Base-by-base conservation (phyloP, 2,329 filamentous ascomycete genomes). In the Periconia digitata region DNA sequence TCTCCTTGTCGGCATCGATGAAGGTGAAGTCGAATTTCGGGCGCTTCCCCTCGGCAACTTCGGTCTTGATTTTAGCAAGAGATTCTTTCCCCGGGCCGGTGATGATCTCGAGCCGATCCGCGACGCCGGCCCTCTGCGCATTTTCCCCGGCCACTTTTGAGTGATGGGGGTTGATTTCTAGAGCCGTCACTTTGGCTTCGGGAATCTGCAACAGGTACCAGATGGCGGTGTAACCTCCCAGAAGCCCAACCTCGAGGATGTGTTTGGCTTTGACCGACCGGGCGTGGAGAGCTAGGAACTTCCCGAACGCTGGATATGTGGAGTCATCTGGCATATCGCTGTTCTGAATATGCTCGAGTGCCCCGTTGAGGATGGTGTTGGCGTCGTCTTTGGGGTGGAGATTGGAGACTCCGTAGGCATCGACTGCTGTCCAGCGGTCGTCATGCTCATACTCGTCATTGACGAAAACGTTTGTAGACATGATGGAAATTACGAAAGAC, bases 151-250 rank as follows among this genome's bases (percentile, higher is more conserved):
- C 77, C 1, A 82, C 74, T 1, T 74, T 64, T 0, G 73, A 74
- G 45, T 78, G 72, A 20, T 76, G 68, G 0, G 70, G 56, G 47
- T 79, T 60, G 29, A 79, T 71, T 55, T 84, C 80, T 41, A 84
- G 71, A 40, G 72, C 80, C 0, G 76, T 81, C 15, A 83, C 73
- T 16, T 72, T 59, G 4, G 71, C 56, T 17, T 66, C 58, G 0
- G 70, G 67, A 10, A 61, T 64, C 12, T 67, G 59, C 17, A 62
- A 62, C 2, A 79, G 79, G 41, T 84, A 71, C 72, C 77, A 83
- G 45, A 82, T 78, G 13, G 76, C 74, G 1, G 74, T 76, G 61
- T 81, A 83, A 7, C 75, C 80, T 12, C 80, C 80, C 21, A 84
- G 61, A 0, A 79, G 82, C 20, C 81, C 81, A 40, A 84, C 68